A percentile compares a stretch with the other conserved stretches of the same genome.
phyloP scores from a whole-genome alignment of 176 grass and related monocot genomes.

The Poa pratensis region DNA sequence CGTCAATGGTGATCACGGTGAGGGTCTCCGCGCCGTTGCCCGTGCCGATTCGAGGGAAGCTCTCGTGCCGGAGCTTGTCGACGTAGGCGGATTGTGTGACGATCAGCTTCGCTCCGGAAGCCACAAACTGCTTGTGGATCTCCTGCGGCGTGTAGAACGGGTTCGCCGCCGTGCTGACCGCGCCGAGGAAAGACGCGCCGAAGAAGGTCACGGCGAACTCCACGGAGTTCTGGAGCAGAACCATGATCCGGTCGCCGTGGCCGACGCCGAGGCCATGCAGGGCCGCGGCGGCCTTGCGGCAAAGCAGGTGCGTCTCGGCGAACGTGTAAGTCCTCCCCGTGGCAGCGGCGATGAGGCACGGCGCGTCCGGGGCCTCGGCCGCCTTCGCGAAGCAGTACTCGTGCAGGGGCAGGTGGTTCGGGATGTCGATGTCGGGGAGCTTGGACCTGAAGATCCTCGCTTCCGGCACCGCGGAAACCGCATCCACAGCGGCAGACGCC shows the following conservation, averaged over 20 bases:
- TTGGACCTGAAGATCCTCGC: conserved; percentile 69
- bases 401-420: conserved; percentile 64
- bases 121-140: conserved; percentile 75
- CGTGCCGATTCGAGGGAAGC: conserved; percentile 30
- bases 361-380: conserved; percentile 49
- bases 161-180: conserved; percentile 69
- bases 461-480: not conserved
- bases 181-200: conserved; percentile 71
- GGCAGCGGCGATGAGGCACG: conserved; percentile 72
- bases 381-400: conserved; percentile 78
- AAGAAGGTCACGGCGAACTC: conserved; percentile 78
- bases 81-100: conserved; percentile 72
- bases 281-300: conserved; percentile 53
- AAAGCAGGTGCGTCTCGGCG: conserved; percentile 60
- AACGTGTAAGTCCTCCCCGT: conserved; percentile 64
- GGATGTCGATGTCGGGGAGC: conserved; percentile 84
- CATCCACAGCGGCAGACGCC: not conserved
- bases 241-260: conserved; percentile 69
- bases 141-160: conserved; percentile 74
- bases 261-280: conserved; percentile 55
- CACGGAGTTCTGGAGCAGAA: conserved; percentile 68
- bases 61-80: conserved; percentile 66
- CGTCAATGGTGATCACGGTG: conserved; percentile 58
- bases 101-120: conserved; percentile 53
- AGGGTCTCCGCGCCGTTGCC: not conserved